Evolutionary conservation across 1,139 yeast species (phyloP), one percentile per base, ranked within the genome.

Genomic region (Saccharomyces pastorianus): DNA sequence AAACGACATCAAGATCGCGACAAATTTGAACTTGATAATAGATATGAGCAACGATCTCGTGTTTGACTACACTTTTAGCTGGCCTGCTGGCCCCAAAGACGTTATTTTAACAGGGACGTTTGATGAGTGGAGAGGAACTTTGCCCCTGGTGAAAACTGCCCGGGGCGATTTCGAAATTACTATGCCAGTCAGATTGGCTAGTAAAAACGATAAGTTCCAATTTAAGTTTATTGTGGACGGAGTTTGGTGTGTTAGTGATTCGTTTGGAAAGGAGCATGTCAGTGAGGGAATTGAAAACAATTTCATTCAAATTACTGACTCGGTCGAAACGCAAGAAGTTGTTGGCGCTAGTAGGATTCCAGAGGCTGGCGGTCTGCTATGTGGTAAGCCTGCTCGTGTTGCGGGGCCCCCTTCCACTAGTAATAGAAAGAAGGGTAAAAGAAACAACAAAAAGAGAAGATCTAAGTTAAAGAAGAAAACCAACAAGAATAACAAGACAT

Each of bases 171-270:
- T 85, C 63, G 80, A 79, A 58, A 69, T 85, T 53, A 78, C 84
- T 3, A 76, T 84, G 56, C 60, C 91, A 83, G 54, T 76, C 79
- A 58, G 66, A 63, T 51, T 64, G 38, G 62, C 64, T 13, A 63
- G 67, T 2, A 71, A 70, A 27, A 69, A 70, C 32, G 78, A 74
- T 29, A 78, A 74, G 61, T 64, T 83, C 31, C 71, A 76, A 52
- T 86, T 84, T 74, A 86, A 87, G 72, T 87, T 82, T 66, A 81
- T 87, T 56, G 88, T 86, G 51, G 93, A 87, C 66, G 91, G 85
- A 44, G 80, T 79, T 46, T 87, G 95, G 95, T 65, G 69, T 41
- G 76, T 79, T 26, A 78, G 81, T 55, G 68, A 73, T 4, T 64
- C 71, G n/a, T 83, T 79, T 63, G 73, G 73, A 56, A 71, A 75